These are phyloP conservation scores for Amanita thiersii DNA, from an alignment of 768 basidiomycete genomes.

Conservation along the genomic window DNA sequence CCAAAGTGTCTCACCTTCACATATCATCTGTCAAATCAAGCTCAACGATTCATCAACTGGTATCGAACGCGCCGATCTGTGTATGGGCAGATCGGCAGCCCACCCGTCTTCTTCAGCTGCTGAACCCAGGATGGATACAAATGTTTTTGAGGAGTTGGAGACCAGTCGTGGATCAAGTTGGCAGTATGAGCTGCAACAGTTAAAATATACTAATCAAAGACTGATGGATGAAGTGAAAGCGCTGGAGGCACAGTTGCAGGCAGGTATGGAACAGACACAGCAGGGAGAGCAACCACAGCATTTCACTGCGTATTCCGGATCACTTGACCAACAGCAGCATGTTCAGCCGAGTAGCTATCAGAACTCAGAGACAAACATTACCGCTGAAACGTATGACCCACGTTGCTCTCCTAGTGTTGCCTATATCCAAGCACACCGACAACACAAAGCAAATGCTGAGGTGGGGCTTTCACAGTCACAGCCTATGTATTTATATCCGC, in stretches of 20 bases:
- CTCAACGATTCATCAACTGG: constrained; percentile 14
- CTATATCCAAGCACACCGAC: too few species aligned
- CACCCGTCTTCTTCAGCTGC: background rate
- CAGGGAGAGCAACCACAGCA: too few species aligned
- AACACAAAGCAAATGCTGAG: too few species aligned
- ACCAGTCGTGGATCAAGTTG: constrained; percentile 66
- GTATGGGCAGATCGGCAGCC: constrained; percentile 2
- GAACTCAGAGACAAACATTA: too few species aligned
- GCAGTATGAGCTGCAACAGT: constrained; percentile 89
- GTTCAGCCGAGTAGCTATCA: too few species aligned
- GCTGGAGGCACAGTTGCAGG: constrained; percentile 19
- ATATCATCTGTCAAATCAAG: constrained; percentile 30
- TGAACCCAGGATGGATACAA: constrained; percentile 5
- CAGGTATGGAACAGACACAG: too few species aligned
- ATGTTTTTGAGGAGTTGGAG: constrained; percentile 72
- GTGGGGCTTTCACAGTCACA: too few species aligned
- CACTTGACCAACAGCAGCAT: too few species aligned
- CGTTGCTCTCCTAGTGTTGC: too few species aligned
- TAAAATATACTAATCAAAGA: constrained; percentile 63
- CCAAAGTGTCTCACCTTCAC: constrained; percentile 23
- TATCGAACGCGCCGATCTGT: constrained; percentile 1
- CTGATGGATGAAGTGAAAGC: constrained; percentile 45
- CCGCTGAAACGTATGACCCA: too few species aligned
- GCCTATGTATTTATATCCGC: too few species aligned
- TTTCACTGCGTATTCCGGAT: too few species aligned